Percentiles rank a stretch among this genome's conserved stretches.
Evolutionary conservation across 2,329 filamentous ascomycete genomes (phyloP).

Genomic region (Metarhizium album): DNA sequence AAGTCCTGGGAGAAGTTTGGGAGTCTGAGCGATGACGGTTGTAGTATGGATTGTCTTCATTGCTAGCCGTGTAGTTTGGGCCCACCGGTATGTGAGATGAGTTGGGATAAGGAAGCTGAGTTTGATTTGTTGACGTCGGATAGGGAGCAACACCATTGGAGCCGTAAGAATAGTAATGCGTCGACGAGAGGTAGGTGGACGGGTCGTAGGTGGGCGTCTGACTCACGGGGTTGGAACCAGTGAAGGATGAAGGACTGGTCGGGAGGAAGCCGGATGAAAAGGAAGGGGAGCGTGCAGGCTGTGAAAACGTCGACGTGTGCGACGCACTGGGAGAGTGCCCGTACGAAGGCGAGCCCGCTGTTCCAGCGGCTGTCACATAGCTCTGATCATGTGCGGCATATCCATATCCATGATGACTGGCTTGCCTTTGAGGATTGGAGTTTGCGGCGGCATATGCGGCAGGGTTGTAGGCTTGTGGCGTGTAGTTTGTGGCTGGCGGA

Average conservation of each 20-base stretch:
- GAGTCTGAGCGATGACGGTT: constrained; percentile 38
- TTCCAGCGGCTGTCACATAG: constrained; percentile 27
- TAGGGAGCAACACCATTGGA: constrained; percentile 20
- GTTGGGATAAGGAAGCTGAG: constrained; percentile 39
- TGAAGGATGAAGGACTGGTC: constrained; percentile 21
- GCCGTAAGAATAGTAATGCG: constrained; percentile 21
- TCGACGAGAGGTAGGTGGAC: constrained; percentile 16
- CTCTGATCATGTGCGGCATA: constrained; percentile 33
- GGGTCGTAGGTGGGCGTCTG: constrained; percentile 26
- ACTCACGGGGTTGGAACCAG: constrained; percentile 15
- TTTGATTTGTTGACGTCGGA: constrained; percentile 12
- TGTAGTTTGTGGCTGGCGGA: constrained; percentile 32
- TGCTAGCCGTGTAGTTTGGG: constrained; percentile 35
- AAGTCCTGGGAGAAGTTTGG: constrained; percentile 35
- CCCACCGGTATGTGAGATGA: constrained; percentile 43
- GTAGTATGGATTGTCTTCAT: constrained; percentile 35
- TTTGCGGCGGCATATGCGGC: constrained; percentile 42
- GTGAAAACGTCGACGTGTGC: constrained; percentile 15
- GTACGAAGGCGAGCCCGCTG: constrained; percentile 25
- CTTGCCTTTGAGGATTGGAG: constrained; percentile 36
- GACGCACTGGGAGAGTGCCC: constrained; percentile 27
- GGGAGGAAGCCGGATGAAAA: constrained; percentile 28
- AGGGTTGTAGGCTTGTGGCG: constrained; percentile 46
- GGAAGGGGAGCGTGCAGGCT: constrained; percentile 16
- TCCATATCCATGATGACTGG: constrained; percentile 38